Evolutionary conservation across 345 rosid genomes (phyloP), one percentile per base, ranked within the genome.

Genomic region (Atalantia buxifolia): DNA sequence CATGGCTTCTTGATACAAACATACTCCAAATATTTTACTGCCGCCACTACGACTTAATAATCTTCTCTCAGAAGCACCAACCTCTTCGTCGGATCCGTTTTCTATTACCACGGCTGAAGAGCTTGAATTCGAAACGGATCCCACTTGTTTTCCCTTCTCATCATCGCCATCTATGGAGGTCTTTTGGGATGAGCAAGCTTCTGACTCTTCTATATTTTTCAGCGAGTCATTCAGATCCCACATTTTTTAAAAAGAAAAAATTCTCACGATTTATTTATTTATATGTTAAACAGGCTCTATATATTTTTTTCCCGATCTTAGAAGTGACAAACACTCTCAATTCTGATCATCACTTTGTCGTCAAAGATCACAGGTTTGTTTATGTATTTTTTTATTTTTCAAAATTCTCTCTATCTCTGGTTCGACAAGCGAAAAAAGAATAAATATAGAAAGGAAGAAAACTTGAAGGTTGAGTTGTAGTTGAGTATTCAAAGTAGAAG

Each of bases 61-160:
- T 6, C 67, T 66, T 72, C 83, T 79, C 33, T 70, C 84, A 5
- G 57, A 21, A 4, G 57, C 57, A 31, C 83, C 84, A 56, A 86
- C 92, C 50, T 90, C 97, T 3, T 89, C 91, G 21, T 90, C 95
- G 77, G 98, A 90, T 87, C 97, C 95, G 74, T 89, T 95, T 36
- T 90, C 92, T 24, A 91, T 64, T 19, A 91, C 86, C n/a, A 89
- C 87, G 73, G 94, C 97, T 69, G 99, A 96, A 3, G 98, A 96
- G 81, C 97, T 87, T 22, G 94, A 92, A 84, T 92, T 92, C 19
- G 97, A 89, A 28, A 86, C 80, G 82, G 94, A 91, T 82, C 89
- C 94, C 73, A 85, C 85, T 86, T 90, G 86, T 86, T 95, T 93
- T 1, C 90, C 91, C 76, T 89, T 92, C 59, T 87, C 90, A 28